Evolutionary conservation across 2,329 filamentous ascomycete genomes (phyloP), one percentile per base, ranked within the genome.

Genomic region (Xylaria sp.): DNA sequence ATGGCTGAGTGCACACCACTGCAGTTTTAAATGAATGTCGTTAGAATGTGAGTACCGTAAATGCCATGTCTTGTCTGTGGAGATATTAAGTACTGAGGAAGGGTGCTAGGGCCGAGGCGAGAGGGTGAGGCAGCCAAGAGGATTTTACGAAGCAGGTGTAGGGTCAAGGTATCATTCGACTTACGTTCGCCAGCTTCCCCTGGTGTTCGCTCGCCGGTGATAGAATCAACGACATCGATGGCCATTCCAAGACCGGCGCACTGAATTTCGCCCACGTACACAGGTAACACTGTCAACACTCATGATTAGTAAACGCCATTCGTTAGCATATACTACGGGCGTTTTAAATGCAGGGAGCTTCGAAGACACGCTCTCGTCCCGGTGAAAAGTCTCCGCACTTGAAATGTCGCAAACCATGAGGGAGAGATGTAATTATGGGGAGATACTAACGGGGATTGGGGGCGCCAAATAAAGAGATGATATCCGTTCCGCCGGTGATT

Each of bases 401-500:
- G 9, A 34, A 52, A 34, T 34, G 15, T 55, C 4, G 7, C 28
- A 9, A 55, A 12, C 10, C 1, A 20, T 34, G n/a, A 9, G 51
- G 20, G 18, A 7, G 28, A n/a, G 9, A n/a, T n/a, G 18, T 52
- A 5, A 20, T 7, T 37, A 8, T 37, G 52, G 18, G n/a, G 7
- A 3, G 18, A 13, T n/a, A 55, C 52, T 55, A n/a, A 55, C 52
- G 3, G 2, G 52, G 52, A 3, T 37, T 55, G 0, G 94, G 92
- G 0, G 93, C 91, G 52, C 94, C 95, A 76, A 98, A 99, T 41
- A 98, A 88, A 0, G 94, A 97, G 73, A 98, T 93, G 75, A 98
- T 98, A 79, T 99, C 96, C 2, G 95, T 98, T 59, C 95, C 96
- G 46, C 96, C 96, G 0, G 95, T 98, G 77, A 99, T 98, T 66